Base-by-base conservation (phyloP, 2,329 filamentous ascomycete genomes). In the Macroventuria anomochaeta region DNA sequence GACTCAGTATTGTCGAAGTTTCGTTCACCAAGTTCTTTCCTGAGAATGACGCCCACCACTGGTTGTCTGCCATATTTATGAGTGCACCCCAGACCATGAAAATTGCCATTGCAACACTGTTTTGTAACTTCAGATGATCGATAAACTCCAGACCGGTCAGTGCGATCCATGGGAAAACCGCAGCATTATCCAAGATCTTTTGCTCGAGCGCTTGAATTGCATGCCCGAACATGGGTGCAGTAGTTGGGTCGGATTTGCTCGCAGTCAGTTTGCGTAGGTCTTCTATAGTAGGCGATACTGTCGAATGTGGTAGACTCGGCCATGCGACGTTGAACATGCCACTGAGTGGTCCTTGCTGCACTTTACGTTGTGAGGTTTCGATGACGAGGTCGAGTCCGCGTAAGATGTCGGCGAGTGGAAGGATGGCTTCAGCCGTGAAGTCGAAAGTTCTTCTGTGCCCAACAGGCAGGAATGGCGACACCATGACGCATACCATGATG, bases 51-150 rank as follows among this genome's bases (percentile, higher is more conserved):
- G 40, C 44, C 58, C 58, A 61, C 58, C 58, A 61, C 37, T 57
- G 50, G 3, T 51, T 43, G 28, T 59, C 49, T 13, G 46, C 37
- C 34, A 46, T 46, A n/a, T 46, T 43, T 34, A 59, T 48, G 3
- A 61, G 53, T n/a, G 55, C 56, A 18, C 58, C 58, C 58, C 58
- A 61, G 8, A 55, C 40, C 58, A 61, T 61, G 41, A 59, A 59
- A 6, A 57, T 53, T 15, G 46, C 38, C 36, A 59, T 33, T 5
- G 58, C 58, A n/a, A 59, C 36, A 25, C 17, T 18, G 13, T 59
- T 38, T 6, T 49, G 56, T 7, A 39, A 17, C 31, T 36, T 48
- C n/a, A 61, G 28, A 7, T 40, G 42, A 5, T 59, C 48, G 7
- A 61, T 31, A 36, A 57, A 61, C 18, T 57, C 53, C 11, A 46